Conservation (phyloP, 768 basidiomycete genomes). For the Hypholoma sublateritium region DNA sequence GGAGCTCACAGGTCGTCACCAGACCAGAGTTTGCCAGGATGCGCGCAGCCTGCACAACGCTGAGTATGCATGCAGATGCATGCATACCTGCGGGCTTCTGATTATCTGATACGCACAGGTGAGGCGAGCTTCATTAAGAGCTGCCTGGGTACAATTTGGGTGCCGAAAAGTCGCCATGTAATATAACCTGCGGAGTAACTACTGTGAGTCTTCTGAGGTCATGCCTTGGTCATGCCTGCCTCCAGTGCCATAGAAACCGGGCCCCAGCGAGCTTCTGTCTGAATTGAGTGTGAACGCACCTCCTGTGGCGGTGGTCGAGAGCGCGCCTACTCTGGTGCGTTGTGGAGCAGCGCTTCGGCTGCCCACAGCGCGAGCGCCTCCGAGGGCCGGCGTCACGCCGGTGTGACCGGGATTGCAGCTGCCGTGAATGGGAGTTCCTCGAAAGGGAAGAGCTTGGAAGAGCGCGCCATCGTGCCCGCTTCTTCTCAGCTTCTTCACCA, state of each 20-base stretch:
- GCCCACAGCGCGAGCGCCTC: background rate
- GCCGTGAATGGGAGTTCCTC: slow-evolving; percentile 11
- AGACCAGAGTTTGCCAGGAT: too few relatives aligned
- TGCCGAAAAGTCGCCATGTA: background rate
- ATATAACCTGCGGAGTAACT: background rate
- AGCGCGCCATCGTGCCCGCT: background rate
- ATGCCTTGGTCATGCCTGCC: background rate
- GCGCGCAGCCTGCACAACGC: too few relatives aligned
- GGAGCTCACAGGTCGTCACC: too few relatives aligned
- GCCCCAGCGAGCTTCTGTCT: background rate
- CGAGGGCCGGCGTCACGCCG: slow-evolving; percentile 2
- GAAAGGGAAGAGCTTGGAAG: background rate
- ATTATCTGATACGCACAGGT: too few relatives aligned
- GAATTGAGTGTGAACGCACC: background rate
- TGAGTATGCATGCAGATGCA: too few relatives aligned
- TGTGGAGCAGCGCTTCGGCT: background rate
- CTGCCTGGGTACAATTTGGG: background rate
- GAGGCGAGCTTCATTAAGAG: background rate
- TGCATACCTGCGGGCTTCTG: too few relatives aligned
- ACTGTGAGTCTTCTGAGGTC: background rate
- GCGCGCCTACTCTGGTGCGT: background rate
- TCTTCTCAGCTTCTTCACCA: slow-evolving; percentile 3
- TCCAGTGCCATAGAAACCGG: too few relatives aligned
- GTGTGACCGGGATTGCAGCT: slow-evolving; percentile 8
- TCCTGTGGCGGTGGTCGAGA: background rate